Percentiles rank a stretch among this genome's conserved stretches.
Evolutionary conservation across 345 rosid genomes (phyloP).

Genomic region (Xanthoceras sorbifolium): DNA sequence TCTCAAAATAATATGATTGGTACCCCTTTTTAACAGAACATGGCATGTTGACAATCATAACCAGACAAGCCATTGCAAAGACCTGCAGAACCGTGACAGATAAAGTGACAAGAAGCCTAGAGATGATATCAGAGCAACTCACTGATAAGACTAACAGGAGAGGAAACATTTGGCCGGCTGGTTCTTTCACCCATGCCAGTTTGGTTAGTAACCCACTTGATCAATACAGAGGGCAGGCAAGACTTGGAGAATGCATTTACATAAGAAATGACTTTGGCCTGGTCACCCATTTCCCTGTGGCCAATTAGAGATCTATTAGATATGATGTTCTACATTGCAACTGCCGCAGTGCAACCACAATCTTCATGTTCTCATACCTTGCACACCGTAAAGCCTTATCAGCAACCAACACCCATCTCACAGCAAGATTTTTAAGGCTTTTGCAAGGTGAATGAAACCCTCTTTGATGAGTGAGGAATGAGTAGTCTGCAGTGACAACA

Average conservation of each 20-base stretch:
- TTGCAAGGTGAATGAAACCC: slow-evolving; percentile 32
- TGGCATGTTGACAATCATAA: neutral
- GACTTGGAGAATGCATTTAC: slow-evolving; percentile 52
- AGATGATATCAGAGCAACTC: slow-evolving; percentile 40
- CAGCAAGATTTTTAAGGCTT: slow-evolving; percentile 51
- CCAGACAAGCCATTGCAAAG: slow-evolving; percentile 4
- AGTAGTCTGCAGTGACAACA: slow-evolving; percentile 46
- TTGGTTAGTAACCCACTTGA: slow-evolving; percentile 56
- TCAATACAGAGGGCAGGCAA: slow-evolving; percentile 44
- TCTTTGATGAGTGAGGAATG: slow-evolving; percentile 44
- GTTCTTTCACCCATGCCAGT: slow-evolving; percentile 40
- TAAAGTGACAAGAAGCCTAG: slow-evolving; percentile 19
- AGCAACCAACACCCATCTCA: slow-evolving; percentile 60
- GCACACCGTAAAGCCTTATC: slow-evolving; percentile 42
- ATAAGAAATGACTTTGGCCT: slow-evolving; percentile 42
- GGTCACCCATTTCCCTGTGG: slow-evolving; percentile 55
- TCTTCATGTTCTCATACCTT: slow-evolving; percentile 43
- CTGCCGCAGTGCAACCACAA: slow-evolving; percentile 5
- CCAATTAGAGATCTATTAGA: slow-evolving; percentile 29
- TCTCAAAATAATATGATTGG: neutral
- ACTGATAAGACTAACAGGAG: slow-evolving; percentile 64
- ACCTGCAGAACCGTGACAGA: neutral
- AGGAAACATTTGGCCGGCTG: slow-evolving; percentile 34
- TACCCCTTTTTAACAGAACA: neutral
- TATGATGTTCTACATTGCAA: slow-evolving; percentile 15